These are phyloP conservation scores for Fusarium succisae DNA, from an alignment of 2,329 filamentous ascomycete genomes.

Conservation along the genomic window DNA sequence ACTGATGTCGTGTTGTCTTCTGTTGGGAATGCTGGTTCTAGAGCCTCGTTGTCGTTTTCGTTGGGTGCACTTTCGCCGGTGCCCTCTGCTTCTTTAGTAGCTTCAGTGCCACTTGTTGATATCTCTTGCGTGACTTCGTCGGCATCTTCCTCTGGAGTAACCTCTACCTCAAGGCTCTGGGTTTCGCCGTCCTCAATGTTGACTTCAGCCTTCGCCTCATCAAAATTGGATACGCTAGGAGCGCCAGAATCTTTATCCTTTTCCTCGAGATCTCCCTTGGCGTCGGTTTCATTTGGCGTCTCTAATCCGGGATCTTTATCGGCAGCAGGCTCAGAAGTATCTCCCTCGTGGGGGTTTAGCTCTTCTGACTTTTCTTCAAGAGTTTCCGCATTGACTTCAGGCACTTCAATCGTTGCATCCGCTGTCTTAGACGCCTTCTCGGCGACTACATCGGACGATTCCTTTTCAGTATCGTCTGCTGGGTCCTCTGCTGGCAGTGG, in stretches of 20 bases:
- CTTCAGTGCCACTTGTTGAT: neutral
- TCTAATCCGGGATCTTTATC: constrained; percentile 14
- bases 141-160: neutral
- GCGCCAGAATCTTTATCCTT: neutral
- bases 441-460: neutral
- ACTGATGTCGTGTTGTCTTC: constrained; percentile 8
- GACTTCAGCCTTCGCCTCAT: constrained; percentile 10
- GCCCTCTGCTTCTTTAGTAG: constrained; percentile 10
- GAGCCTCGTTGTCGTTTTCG: neutral
- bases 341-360: neutral
- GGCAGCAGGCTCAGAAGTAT: neutral
- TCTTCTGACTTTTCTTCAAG: constrained; percentile 1
- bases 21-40: neutral
- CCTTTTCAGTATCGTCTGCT: neutral
- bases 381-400: neutral
- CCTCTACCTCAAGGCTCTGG: neutral
- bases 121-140: neutral
- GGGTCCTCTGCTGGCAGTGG: neutral
- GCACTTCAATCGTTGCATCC: neutral
- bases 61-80: neutral
- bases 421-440: neutral
- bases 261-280: neutral
- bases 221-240: neutral
- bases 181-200: constrained; percentile 5
- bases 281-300: neutral